A percentile compares a stretch with the other conserved stretches of the same genome.
Conservation (phyloP, 2,329 filamentous ascomycete species). For the Aspergillus hiratsukae region DNA sequence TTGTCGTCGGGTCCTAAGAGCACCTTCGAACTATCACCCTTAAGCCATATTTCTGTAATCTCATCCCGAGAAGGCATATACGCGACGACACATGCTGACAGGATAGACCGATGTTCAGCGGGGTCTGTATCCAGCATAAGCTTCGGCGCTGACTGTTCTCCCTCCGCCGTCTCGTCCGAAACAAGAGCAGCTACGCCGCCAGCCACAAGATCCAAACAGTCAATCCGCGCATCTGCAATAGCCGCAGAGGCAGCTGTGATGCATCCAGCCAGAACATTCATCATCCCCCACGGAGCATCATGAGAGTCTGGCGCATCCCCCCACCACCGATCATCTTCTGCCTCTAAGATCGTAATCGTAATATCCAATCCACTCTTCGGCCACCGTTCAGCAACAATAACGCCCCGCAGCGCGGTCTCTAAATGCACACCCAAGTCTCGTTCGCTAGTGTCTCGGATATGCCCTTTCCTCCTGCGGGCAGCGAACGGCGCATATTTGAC, state of each 20-base stretch:
- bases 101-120: slow-evolving; percentile 69
- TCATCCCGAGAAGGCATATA: slow-evolving; percentile 86
- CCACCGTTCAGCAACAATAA: slow-evolving; percentile 90
- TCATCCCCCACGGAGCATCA: slow-evolving; percentile 74
- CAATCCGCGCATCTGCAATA: slow-evolving; percentile 89
- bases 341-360: slow-evolving; percentile 86
- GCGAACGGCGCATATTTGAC: slow-evolving; percentile 97
- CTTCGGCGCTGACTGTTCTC: slow-evolving; percentile 21
- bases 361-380: slow-evolving; percentile 98
- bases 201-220: slow-evolving; percentile 85
- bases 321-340: slow-evolving; percentile 74
- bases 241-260: slow-evolving; percentile 92
- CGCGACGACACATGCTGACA: slow-evolving; percentile 82
- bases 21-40: slow-evolving; percentile 56
- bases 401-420: slow-evolving; percentile 82
- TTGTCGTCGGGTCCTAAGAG: slow-evolving; percentile 29
- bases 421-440: slow-evolving; percentile 86
- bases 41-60: slow-evolving; percentile 91
- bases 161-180: slow-evolving; percentile 25
- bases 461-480: slow-evolving; percentile 73
- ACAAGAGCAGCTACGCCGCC: slow-evolving; percentile 86
- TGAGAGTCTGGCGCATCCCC: slow-evolving; percentile 48
- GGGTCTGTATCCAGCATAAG: slow-evolving; percentile 74
- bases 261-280: slow-evolving; percentile 87
- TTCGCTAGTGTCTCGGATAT: slow-evolving; percentile 79